Evolutionary conservation across 768 basidiomycete species (phyloP), one percentile per base, ranked within the genome.

Genomic region (Suillus hirtellus): DNA sequence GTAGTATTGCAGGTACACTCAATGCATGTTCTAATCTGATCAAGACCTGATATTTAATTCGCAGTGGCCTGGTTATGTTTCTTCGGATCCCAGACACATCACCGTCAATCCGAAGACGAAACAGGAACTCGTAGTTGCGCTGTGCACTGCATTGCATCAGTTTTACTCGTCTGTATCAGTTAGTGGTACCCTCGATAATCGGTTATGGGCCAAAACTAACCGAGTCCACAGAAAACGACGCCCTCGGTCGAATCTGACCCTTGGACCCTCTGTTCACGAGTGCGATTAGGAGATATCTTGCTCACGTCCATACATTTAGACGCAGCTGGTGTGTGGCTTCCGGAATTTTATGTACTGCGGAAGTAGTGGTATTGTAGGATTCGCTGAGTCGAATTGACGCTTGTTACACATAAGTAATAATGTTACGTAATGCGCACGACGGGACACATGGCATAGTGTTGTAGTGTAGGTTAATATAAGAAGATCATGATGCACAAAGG

Each of bases 61-160:
- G n/a, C 15, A 72, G 71, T 72, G 72, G 71, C 71, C 71, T 19
- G 72, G 71, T 8, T 72, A 72, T 12, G 61, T 65, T 17, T 2
- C 24, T 24, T 24, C 8, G 8, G 21, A 66, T 52, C 58, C 61
- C 21, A 64, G 15, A 67, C 68, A 40, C n/a, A 59, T 54, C 1
- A 58, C 21, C 15, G 64, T 66, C 9, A 34, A 42, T 21, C 27
- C 63, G 14, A 63, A 70, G 0, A 71, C 69, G 6, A 70, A 65
- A 17, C 67, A 70, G 19, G 14, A 60, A 15, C 54, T 73, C 27
- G 40, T 17, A 42, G 24, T 40, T 31, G 27, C 24, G 11, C 1
- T 42, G 3, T 58, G 56, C 11, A 42, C 1, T 27, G 37, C 24
- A 17, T 4, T 58, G 17, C 3, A 12, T 24, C 19, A 27, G 1